Base-by-base conservation (phyloP, 2,329 filamentous ascomycete species). In the Capronia epimyces region DNA sequence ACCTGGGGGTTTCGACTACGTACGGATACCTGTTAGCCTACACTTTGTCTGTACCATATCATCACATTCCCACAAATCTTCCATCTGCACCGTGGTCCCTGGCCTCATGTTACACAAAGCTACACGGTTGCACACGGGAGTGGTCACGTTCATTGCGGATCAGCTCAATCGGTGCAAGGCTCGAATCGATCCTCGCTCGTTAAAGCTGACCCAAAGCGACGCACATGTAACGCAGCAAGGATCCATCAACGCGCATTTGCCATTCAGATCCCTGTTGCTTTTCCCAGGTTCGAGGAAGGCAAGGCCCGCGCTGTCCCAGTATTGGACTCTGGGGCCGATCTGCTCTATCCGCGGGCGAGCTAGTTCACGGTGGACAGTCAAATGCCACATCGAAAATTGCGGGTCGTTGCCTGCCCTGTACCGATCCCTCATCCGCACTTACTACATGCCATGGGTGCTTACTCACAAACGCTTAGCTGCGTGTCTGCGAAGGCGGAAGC, bases 171-270 rank as follows among this genome's bases (percentile, higher is more conserved):
- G 24, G 40, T 25, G 34, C 18, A 50, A 46, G 48, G 43, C 48
- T 50, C 42, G 48, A 37, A 41, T 50, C 48, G 42, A 36, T 34
- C 32, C 42, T 50, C 48, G 48, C 48, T 50, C 43, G 48, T 41
- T 34, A 29, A 29, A 32, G 29, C 29, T 32, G 29, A n/a, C 29
- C 12, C 7, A 32, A 32, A 32, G 29, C 29, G 29, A 32, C 12
- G 29, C 29, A 32, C 6, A 32, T 32, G 29, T 39, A 22, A 22
- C 36, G 20, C 16, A 13, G 36, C 36, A 18, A 18, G 36, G 5
- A 22, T 39, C 16, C 36, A 22, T 39, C 36, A 5, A 20, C 16
- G 36, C n/a, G 36, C 36, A 10, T n/a, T n/a, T n/a, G n/a, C n/a
- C n/a, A n/a, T 20, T 20, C 36, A 39, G n/a, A 36, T 5, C 36